A percentile compares a stretch with the other conserved stretches of the same genome.
phyloP scores from a whole-genome alignment of 768 basidiomycete genomes.

The Tephrocybe sp. region DNA sequence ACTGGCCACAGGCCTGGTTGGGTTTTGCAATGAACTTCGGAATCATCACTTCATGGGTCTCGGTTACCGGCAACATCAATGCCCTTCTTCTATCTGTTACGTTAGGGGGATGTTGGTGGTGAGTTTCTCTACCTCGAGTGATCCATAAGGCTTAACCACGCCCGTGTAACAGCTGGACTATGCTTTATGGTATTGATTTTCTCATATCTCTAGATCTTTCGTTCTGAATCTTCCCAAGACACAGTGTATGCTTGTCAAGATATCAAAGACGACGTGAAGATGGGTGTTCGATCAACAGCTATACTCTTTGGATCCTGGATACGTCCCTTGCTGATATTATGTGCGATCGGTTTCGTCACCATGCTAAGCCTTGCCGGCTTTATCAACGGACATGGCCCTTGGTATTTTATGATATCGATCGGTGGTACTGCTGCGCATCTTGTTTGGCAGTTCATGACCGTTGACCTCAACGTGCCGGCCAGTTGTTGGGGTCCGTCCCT shows the following conservation, averaged over 20 bases:
- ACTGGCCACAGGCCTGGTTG: constrained; percentile 65
- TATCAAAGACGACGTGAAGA: constrained; percentile 66
- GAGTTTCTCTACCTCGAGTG: constrained; percentile 10
- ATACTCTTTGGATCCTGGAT: constrained; percentile 65
- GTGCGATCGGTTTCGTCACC: constrained; percentile 49
- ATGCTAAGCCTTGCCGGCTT: constrained; percentile 52
- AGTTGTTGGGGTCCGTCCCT: constrained; percentile 43
- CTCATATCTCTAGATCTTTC: not conserved
- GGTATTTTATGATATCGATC: constrained; percentile 43
- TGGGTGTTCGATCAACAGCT: constrained; percentile 76
- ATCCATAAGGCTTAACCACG: not conserved
- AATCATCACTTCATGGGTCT: constrained; percentile 46
- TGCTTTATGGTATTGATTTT: constrained; percentile 39
- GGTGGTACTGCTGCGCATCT: constrained; percentile 44
- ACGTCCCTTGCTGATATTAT: constrained; percentile 50
- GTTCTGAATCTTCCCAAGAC: constrained; percentile 8
- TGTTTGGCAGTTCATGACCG: constrained; percentile 44
- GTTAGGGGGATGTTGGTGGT: constrained; percentile 48
- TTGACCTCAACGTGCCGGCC: constrained; percentile 38
- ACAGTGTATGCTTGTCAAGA: constrained; percentile 74
- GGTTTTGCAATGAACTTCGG: constrained; percentile 60
- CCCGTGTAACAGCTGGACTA: constrained; percentile 38
- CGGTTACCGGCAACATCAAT: constrained; percentile 33
- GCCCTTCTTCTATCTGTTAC: constrained; percentile 29
- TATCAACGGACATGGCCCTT: constrained; percentile 48